Evolutionary conservation across 176 grass and related monocot genomes (phyloP).

Genomic region (Avena eriantha): DNA sequence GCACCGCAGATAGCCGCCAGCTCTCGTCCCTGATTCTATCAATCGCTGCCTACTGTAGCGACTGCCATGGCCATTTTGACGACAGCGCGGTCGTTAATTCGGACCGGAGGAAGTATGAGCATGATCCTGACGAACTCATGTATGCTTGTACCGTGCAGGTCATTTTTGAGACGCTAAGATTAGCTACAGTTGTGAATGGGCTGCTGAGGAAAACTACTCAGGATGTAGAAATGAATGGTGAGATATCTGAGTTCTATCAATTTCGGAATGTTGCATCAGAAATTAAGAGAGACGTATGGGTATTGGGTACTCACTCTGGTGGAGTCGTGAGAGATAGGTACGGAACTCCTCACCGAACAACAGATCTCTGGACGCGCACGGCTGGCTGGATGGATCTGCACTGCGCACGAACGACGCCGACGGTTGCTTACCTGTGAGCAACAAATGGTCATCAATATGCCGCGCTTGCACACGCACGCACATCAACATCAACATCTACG

Average conservation of each 20-base stretch:
- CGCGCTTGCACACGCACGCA: not conserved
- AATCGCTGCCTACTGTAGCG: too few species aligned
- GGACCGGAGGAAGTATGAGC: not conserved
- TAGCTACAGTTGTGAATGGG: slow-evolving; percentile 95
- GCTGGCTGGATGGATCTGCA: not conserved
- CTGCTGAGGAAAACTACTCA: slow-evolving; percentile 92
- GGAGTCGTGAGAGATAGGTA: not conserved
- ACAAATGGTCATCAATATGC: slow-evolving; percentile 16
- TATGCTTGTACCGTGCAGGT: slow-evolving; percentile 41
- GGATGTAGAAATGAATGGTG: slow-evolving; percentile 94
- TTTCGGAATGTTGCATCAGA: too few species aligned
- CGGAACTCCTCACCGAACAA: too few species aligned
- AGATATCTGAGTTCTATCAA: not conserved
- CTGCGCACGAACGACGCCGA: not conserved
- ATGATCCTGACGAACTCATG: slow-evolving; percentile 24
- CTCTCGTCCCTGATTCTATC: too few species aligned
- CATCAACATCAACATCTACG: not conserved
- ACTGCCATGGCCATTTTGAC: too few species aligned
- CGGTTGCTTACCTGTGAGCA: not conserved
- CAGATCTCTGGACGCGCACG: not conserved
- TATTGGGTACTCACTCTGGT: not conserved
- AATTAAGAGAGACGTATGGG: too few species aligned
- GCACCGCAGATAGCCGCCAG: too few species aligned
- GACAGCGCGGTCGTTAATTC: too few species aligned
- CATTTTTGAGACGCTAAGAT: slow-evolving; percentile 92